phyloP scores from a whole-genome alignment of 148 eudicot genomes.

The Amaranthus hypochondriacus region DNA sequence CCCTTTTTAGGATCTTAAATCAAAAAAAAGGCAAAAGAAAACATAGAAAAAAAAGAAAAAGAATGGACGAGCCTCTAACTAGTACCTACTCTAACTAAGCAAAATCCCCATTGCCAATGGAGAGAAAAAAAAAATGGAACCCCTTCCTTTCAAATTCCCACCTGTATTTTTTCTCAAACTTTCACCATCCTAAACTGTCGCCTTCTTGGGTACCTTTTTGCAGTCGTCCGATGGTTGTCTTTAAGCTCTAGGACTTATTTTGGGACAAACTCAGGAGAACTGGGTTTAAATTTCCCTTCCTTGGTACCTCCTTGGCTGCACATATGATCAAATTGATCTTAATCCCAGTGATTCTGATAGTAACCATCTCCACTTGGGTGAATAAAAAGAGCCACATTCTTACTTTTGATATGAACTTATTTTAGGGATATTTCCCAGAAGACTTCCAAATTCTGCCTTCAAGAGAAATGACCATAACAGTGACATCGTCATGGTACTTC shows the following conservation, averaged over 20 bases:
- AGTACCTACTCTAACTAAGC: constrained; percentile 43
- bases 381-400: constrained; percentile 9
- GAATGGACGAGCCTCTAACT: constrained; percentile 46
- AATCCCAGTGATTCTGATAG: constrained; percentile 1
- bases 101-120: constrained; percentile 35
- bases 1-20: constrained; percentile 24
- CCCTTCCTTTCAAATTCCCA: constrained; percentile 21
- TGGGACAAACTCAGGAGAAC: constrained; percentile 7
- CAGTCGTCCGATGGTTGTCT: background rate
- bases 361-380: constrained; percentile 1
- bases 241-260: background rate
- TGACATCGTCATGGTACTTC: constrained; percentile 98
- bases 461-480: constrained; percentile 94
- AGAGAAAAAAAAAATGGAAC: constrained; percentile 12
- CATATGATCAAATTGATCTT: constrained; percentile 10
- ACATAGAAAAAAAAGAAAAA: constrained; percentile 37
- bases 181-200: constrained; percentile 12
- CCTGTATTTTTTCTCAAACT: constrained; percentile 16
- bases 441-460: constrained; percentile 99
- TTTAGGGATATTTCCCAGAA: constrained; percentile 86
- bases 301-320: background rate
- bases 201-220: background rate
- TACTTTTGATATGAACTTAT: constrained; percentile 18
- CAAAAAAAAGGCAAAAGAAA: constrained; percentile 21
- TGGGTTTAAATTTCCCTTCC: constrained; percentile 5